Percentiles rank a stretch among this genome's conserved stretches.
Evolutionary conservation across 139 green algal genomes (phyloP).

Genomic region (Tetradesmus obliquus): DNA sequence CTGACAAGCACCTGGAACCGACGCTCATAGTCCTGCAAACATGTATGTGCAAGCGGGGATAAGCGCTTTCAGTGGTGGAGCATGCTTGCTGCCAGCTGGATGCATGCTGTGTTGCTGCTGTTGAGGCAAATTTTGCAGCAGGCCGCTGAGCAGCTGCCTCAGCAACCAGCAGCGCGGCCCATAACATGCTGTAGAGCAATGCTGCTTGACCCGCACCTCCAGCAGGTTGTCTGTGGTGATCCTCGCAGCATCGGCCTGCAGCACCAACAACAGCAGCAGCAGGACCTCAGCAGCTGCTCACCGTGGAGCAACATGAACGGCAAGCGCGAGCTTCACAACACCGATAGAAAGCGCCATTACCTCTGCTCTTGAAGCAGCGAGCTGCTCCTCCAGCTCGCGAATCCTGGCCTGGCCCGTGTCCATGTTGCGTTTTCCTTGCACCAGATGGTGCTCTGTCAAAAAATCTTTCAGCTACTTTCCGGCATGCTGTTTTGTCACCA

Average conservation of each 20-base stretch:
- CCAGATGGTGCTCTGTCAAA: neutral
- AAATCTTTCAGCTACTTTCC: neutral
- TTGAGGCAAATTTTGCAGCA: neutral
- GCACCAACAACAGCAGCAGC: slow-evolving; percentile 15
- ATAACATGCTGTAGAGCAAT: neutral
- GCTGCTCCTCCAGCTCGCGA: slow-evolving; percentile 46
- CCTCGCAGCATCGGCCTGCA: slow-evolving; percentile 20
- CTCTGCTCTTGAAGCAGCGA: slow-evolving; percentile 32
- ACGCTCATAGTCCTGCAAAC: slow-evolving; percentile 38
- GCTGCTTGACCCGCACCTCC: neutral
- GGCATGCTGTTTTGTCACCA: neutral
- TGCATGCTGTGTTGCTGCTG: neutral
- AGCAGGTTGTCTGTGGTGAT: slow-evolving; percentile 35
- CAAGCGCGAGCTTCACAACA: neutral
- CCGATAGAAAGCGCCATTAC: neutral
- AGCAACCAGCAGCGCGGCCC: neutral
- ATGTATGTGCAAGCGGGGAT: neutral
- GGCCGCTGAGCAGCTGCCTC: neutral
- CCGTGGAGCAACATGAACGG: neutral
- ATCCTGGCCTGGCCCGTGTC: slow-evolving; percentile 35
- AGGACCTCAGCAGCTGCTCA: neutral
- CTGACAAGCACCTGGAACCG: neutral
- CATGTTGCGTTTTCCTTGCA: neutral
- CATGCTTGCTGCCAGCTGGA: neutral
- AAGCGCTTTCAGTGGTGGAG: neutral